Evolutionary conservation across 352 stramenopile species (phyloP).

Genomic region (Globisporangium perplexum): DNA sequence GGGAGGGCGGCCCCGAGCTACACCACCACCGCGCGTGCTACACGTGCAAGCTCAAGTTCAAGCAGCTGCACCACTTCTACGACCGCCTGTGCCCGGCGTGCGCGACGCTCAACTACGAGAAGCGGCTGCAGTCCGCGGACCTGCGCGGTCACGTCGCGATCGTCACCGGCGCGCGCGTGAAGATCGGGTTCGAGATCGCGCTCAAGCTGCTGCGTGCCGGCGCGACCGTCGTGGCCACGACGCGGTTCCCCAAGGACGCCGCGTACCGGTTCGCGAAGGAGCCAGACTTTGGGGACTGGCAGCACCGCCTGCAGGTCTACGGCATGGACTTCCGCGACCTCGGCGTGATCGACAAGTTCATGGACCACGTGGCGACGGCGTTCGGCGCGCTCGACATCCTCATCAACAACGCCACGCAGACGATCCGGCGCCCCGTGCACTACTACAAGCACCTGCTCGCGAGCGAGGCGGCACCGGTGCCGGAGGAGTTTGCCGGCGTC

Average conservation of each 20-base stretch:
- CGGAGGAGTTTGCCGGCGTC: conserved; percentile 38
- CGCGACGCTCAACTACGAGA: conserved; percentile 91
- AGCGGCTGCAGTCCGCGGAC: conserved; percentile 86
- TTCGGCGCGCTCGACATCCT: conserved; percentile 89
- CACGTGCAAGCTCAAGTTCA: conserved; percentile 91
- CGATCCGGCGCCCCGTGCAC: conserved; percentile 86
- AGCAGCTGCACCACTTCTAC: conserved; percentile 92
- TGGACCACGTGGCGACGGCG: conserved; percentile 72
- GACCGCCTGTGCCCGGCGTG: conserved; percentile 93
- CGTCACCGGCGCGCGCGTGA: conserved; percentile 92
- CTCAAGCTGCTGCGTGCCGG: conserved; percentile 90
- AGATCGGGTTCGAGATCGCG: conserved; percentile 94
- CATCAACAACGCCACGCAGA: conserved; percentile 97
- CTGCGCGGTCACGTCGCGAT: conserved; percentile 78
- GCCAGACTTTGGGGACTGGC: conserved; percentile 76
- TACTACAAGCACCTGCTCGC: conserved; percentile 91
- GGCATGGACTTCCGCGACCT: conserved; percentile 94
- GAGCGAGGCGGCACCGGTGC: conserved; percentile 50
- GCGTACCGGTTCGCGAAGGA: conserved; percentile 84
- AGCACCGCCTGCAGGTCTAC: conserved; percentile 87
- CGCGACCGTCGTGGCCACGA: conserved; percentile 88
- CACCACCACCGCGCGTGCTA: conserved; percentile 92
- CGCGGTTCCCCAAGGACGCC: conserved; percentile 91
- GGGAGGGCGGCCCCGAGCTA: conserved; percentile 24
- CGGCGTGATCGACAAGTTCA: conserved; percentile 91